Conservation (phyloP, 768 basidiomycete genomes). For the Mycena haematopus region DNA sequence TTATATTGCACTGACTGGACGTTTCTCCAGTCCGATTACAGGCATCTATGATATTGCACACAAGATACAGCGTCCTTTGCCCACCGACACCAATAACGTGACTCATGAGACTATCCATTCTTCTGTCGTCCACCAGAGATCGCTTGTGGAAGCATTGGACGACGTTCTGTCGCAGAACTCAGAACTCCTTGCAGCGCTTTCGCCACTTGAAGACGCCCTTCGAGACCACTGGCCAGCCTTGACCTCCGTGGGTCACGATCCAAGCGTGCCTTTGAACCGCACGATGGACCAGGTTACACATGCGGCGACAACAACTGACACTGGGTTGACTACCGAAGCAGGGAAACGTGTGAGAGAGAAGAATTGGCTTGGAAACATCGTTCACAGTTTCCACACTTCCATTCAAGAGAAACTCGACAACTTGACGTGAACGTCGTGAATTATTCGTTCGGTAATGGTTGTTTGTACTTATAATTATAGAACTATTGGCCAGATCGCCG, state of each 20-base stretch:
- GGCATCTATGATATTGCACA: conserved; percentile 61
- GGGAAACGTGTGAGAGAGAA: conserved; percentile 17
- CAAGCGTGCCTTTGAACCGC: conserved; percentile 1
- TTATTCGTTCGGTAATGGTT: not conserved
- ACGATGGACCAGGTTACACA: not conserved
- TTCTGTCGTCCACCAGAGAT: conserved; percentile 58
- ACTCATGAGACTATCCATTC: conserved; percentile 69
- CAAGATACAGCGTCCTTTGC: conserved; percentile 53
- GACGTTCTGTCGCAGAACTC: conserved; percentile 49
- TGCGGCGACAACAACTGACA: conserved; percentile 41
- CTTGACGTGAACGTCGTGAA: not conserved
- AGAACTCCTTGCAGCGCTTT: conserved; percentile 41
- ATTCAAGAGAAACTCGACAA: conserved; percentile 4
- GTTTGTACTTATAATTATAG: conserved; percentile 1
- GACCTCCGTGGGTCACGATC: conserved; percentile 3
- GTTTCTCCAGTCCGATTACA: conserved; percentile 47
- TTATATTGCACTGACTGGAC: conserved; percentile 5
- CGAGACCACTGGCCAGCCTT: conserved; percentile 13
- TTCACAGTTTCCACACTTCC: conserved; percentile 1
- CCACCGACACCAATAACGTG: conserved; percentile 47
- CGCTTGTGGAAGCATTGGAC: conserved; percentile 41
- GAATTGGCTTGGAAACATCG: conserved; percentile 20
- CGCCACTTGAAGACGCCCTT: conserved; percentile 20
- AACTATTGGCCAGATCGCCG: not conserved
- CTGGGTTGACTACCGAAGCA: conserved; percentile 45